Evolutionary conservation across 1,139 yeast species (phyloP), one percentile per base, ranked within the genome.

Genomic region (Magnusiomyces fungicola): DNA sequence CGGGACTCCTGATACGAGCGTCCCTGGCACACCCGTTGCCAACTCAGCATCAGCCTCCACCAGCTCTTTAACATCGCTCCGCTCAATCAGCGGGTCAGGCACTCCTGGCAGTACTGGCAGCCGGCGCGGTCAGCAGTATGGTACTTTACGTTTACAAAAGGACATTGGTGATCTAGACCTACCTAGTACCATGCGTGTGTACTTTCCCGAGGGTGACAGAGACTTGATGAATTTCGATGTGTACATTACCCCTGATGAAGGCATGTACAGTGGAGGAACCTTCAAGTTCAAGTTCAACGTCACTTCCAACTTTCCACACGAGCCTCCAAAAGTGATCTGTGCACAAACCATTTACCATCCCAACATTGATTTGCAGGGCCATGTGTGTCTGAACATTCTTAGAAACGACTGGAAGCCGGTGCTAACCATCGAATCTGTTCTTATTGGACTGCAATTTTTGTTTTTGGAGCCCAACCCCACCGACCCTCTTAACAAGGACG

Each of bases 361-460:
- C 5, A 92, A 92, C 62, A 90, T 90, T 55, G 97, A 90, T 64
- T 65, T 80, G 24, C 83, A 85, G 45, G 98, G 98, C 1, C 90
- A 89, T 61, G 86, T 92, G 24, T 92, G 98, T 62, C 74, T 92
- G 53, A 90, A 92, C 64, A 89, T 92, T 42, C 71, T 92, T 53
- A 72, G 97, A 56, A 96, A 89, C 65, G 97, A 90, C 65, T 92
- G 98, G 98, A 81, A 92, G 32, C 97, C 98, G 0, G 96, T 89
- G 1, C 73, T 92, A 58, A 86, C 83, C 55, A 71, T 92, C 61
- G 59, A 55, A 63, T 75, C 92, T 4, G 81, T 92, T 22, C 73
- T 90, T 56, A 83, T 90, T 47, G 98, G 98, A 0, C 73, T 92
- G 53, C 80, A 89, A 62, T 89, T 84, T 62, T 73, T 92, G 56